phyloP scores from a whole-genome alignment of 805 yeast genomes.

The Yamadazyma laniorum region DNA sequence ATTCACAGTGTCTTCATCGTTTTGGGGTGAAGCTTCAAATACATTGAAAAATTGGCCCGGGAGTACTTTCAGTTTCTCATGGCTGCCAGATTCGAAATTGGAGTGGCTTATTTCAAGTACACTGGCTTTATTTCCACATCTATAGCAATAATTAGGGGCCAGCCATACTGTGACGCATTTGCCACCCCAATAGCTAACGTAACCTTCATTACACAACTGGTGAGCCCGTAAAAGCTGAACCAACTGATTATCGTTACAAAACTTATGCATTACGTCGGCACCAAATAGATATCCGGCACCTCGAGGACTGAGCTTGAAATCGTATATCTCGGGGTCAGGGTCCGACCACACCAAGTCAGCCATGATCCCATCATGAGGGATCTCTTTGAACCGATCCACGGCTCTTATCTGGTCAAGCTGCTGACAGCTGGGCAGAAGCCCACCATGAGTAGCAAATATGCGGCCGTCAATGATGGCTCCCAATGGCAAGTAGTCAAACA shows the following conservation, averaged over 20 bases:
- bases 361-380: conserved; percentile 99
- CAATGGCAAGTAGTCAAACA: conserved; percentile 86
- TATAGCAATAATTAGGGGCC: conserved; percentile 95
- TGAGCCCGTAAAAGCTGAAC: conserved; percentile 89
- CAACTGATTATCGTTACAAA: conserved; percentile 73
- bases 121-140: conserved; percentile 98
- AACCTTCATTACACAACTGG: conserved; percentile 95
- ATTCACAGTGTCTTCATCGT: conserved; percentile 55
- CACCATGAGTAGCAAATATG: conserved; percentile 96
- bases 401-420: conserved; percentile 88
- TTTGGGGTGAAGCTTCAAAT: conserved; percentile 96
- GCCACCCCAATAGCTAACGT: conserved; percentile 86
- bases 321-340: conserved; percentile 80
- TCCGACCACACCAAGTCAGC: conserved; percentile 99
- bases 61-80: conserved; percentile 18
- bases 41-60: conserved; percentile 79
- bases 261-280: conserved; percentile 81
- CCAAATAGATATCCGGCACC: conserved; percentile 99
- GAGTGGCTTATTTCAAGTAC: conserved; percentile 74
- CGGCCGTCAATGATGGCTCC: conserved; percentile 88
- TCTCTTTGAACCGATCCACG: conserved; percentile 88
- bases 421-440: conserved; percentile 91
- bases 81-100: conserved; percentile 32
- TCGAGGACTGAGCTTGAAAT: conserved; percentile 86
- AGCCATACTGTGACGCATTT: conserved; percentile 96